Evolutionary conservation across 2,329 filamentous ascomycete species (phyloP), one percentile per base, ranked within the genome.

Genomic region (Bipolaris gigantea): DNA sequence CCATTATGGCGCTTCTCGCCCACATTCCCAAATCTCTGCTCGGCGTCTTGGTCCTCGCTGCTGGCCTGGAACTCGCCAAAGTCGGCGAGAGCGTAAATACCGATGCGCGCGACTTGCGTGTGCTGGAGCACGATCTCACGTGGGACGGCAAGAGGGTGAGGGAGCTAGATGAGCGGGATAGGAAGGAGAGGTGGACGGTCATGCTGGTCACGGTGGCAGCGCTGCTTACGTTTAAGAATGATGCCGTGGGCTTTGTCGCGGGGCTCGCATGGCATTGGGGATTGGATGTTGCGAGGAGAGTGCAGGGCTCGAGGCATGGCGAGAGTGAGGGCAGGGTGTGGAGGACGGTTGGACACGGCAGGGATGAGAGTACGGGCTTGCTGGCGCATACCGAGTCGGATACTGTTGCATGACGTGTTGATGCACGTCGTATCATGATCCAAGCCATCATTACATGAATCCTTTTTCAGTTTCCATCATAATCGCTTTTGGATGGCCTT

Each of bases 201-300:
- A 95, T 97, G 92, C 81, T 96, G 54, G 87, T 92, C 57, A 97
- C 93, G 0, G 85, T 90, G 8, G 92, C 89, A 0, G 83, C 88
- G 2, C 82, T 96, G 49, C 75, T 97, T 45, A 91, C 90, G 0
- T 96, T 96, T 66, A 89, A 86, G 72, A 97, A 97, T 68, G 92
- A 96, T 74, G 92, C 88, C 0, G 83, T 96, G 5, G 93, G 93
- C 0, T 96, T 97, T 65, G 56, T 89, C 13, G 90, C 88, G 0
- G 93, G 93, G 0, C 83, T 96, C 80, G 71, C 89, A 3, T 95
- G 91, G 71, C 85, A 93, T 73, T 87, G 83, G 75, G 84, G 85
- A 0, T 89, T 92, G 35, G 60, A 55, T 32, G 56, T 36, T 44
- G 70, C 65, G 18, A 59, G 59, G 19, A 56, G 56, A 18, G 27